Conservation (phyloP, 1,284 basidiomycete species). For the Sporisorium iseilematis-ciliati region DNA sequence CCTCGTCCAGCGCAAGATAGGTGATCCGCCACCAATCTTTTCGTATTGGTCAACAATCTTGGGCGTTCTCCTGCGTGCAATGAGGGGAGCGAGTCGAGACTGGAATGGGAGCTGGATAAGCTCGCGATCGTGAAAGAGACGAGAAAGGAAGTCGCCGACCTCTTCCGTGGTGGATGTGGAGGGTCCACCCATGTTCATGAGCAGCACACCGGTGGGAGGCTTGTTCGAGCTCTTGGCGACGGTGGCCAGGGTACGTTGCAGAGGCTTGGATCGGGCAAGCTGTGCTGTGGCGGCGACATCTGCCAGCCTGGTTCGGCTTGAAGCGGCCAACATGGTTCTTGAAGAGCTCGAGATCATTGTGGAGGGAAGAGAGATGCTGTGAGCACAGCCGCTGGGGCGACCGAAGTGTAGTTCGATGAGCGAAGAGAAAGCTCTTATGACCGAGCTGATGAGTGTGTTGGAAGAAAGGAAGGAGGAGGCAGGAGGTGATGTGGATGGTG, state of each 20-base stretch:
- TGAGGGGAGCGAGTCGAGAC: conserved; percentile 84
- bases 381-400: conserved; percentile 1
- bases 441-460: background rate
- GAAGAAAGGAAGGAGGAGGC: background rate
- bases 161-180: conserved; percentile 74
- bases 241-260: conserved; percentile 34
- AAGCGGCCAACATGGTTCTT: conserved; percentile 23
- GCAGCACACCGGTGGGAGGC: conserved; percentile 80
- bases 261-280: conserved; percentile 15
- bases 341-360: conserved; percentile 37
- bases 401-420: background rate
- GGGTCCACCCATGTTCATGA: conserved; percentile 99
- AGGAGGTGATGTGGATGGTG: conserved; percentile 6
- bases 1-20: conserved; percentile 92
- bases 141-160: conserved; percentile 80
- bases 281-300: conserved; percentile 9
- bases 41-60: conserved; percentile 94
- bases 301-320: conserved; percentile 19
- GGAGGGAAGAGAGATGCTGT: background rate
- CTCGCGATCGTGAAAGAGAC: conserved; percentile 93
- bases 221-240: conserved; percentile 24
- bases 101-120: conserved; percentile 94
- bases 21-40: conserved; percentile 95
- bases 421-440: background rate
- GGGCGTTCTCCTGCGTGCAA: conserved; percentile 91